Conservation (phyloP, 306 rosid species). For the Cucurbita argyrosperma region DNA sequence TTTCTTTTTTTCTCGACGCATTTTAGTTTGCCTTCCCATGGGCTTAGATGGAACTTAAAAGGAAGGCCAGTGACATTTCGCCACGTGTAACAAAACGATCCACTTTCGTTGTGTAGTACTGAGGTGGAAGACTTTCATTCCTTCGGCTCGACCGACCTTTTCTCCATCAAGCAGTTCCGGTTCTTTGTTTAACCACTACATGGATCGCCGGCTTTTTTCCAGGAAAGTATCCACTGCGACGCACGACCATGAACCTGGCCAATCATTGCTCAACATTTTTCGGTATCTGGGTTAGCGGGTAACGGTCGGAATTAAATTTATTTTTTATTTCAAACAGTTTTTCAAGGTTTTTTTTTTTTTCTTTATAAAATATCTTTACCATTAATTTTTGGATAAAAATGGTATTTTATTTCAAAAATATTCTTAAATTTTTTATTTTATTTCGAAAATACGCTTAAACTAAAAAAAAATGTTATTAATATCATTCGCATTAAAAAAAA, state of each 20-base stretch:
- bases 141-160: conserved; percentile 21
- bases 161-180: conserved; percentile 4
- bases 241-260: background rate
- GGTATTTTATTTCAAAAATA: no score
- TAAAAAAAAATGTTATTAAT: no score
- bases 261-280: background rate
- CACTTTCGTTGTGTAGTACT: background rate
- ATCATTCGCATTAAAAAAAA: no score
- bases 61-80: background rate
- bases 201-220: background rate
- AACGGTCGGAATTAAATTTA: background rate
- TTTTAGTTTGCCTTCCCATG: conserved; percentile 1
- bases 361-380: no score
- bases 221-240: background rate
- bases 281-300: background rate
- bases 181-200: background rate
- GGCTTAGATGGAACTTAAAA: background rate
- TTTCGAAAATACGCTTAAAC: no score
- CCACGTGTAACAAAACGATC: background rate
- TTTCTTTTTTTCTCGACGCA: background rate
- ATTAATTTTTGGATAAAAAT: no score
- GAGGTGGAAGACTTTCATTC: conserved; percentile 12
- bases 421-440: no score
- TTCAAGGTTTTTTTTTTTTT: no score
- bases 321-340: no score